Conservation (phyloP, 805 yeast species). For the Kodamaea leandrae region DNA sequence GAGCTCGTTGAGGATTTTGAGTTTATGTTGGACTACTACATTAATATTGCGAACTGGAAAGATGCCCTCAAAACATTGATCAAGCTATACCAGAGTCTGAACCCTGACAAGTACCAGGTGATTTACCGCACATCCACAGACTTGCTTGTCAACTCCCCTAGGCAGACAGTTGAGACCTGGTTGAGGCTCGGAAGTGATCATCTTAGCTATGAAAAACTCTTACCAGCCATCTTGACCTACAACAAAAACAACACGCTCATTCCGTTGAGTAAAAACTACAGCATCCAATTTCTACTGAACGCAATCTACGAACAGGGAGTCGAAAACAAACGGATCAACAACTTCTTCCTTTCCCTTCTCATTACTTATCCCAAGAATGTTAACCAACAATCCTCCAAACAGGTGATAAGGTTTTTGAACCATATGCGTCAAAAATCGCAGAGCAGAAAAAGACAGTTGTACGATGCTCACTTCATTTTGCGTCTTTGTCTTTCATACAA, state of each 20-base stretch:
- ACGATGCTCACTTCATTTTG: constrained; percentile 72
- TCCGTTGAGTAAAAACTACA: constrained; percentile 53
- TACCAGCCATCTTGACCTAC: constrained; percentile 76
- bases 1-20: constrained; percentile 63
- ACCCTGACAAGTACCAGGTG: constrained; percentile 22
- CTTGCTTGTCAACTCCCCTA: constrained; percentile 65
- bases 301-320: constrained; percentile 42
- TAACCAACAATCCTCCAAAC: constrained; percentile 34
- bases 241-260: constrained; percentile 46
- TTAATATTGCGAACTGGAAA: constrained; percentile 68
- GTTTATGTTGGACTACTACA: constrained; percentile 66
- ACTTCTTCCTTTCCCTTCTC: constrained; percentile 66
- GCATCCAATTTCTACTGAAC: constrained; percentile 59
- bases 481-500: constrained; percentile 64
- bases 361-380: constrained; percentile 38
- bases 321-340: constrained; percentile 53
- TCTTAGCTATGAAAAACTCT: constrained; percentile 60
- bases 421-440: constrained; percentile 20
- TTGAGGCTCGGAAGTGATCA: constrained; percentile 42
- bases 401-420: constrained; percentile 32
- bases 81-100: constrained; percentile 39
- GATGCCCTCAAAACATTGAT: constrained; percentile 61
- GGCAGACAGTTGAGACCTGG: constrained; percentile 76
- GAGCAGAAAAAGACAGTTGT: constrained; percentile 22
- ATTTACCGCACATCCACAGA: constrained; percentile 70